phyloP scores from a whole-genome alignment of 1,284 basidiomycete species.

The Butyriboletus appendiculatus region DNA sequence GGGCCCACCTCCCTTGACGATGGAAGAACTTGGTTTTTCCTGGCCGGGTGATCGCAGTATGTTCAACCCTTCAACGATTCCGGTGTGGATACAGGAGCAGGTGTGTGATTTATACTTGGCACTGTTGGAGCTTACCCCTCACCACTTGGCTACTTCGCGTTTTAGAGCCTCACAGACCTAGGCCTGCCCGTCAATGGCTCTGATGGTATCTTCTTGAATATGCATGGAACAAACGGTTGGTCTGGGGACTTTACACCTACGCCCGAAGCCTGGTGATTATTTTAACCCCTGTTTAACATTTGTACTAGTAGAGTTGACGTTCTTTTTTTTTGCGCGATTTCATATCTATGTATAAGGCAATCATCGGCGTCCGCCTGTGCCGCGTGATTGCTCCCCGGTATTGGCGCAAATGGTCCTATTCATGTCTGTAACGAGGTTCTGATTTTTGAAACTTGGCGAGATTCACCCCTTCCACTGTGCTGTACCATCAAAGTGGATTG shows the following conservation, averaged over 20 bases:
- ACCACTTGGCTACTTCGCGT: conserved; percentile 1
- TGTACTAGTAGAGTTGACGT: conserved; percentile 30
- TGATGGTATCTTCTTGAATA: conserved; percentile 84
- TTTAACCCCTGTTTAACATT: conserved; percentile 12
- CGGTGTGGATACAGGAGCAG: conserved; percentile 82
- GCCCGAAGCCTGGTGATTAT: conserved; percentile 76
- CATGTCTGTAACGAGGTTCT: conserved; percentile 2
- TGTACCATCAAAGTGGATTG: conserved; percentile 9
- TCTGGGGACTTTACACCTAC: conserved; percentile 69
- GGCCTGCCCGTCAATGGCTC: conserved; percentile 88
- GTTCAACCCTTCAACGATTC: conserved; percentile 78
- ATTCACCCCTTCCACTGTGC: background rate
- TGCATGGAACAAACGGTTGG: conserved; percentile 71
- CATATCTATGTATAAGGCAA: conserved; percentile 24
- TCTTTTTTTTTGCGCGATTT: conserved; percentile 22
- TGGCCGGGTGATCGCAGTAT: conserved; percentile 75
- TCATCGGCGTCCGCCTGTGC: conserved; percentile 16
- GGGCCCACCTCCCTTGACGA: conserved; percentile 64
- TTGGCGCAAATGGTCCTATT: conserved; percentile 3
- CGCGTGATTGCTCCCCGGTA: conserved; percentile 14
- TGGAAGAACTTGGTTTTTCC: conserved; percentile 79
- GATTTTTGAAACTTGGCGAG: no score
- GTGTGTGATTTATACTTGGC: conserved; percentile 37
- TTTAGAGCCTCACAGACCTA: conserved; percentile 80
- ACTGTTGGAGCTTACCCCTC: conserved; percentile 1